phyloP scores from a whole-genome alignment of 805 yeast species.

The Metschnikowia sp. region DNA sequence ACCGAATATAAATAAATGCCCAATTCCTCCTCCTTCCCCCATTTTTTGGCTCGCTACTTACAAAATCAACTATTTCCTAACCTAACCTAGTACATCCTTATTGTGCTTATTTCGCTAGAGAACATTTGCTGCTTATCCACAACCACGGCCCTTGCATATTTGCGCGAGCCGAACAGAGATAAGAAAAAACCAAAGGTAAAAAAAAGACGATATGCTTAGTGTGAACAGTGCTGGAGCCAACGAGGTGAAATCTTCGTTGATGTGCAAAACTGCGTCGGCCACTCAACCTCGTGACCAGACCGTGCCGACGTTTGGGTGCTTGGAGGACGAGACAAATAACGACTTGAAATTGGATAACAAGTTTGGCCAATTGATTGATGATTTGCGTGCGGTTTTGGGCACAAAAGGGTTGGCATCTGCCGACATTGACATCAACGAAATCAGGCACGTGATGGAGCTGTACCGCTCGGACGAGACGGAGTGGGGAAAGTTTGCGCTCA shows the following conservation, averaged over 20 bases:
- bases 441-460: slow-evolving; percentile 43
- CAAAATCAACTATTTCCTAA: not conserved
- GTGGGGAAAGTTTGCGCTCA: slow-evolving; percentile 58
- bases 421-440: slow-evolving; percentile 51
- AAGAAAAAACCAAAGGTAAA: not conserved
- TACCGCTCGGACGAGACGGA: slow-evolving; percentile 49
- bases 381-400: slow-evolving; percentile 27
- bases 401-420: slow-evolving; percentile 36
- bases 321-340: slow-evolving; percentile 18
- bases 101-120: slow-evolving; percentile 4
- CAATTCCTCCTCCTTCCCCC: not conserved
- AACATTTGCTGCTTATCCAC: slow-evolving; percentile 5
- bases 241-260: slow-evolving; percentile 6
- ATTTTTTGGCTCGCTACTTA: not conserved
- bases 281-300: slow-evolving; percentile 3
- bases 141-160: too few species aligned
- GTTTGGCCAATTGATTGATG: slow-evolving; percentile 25
- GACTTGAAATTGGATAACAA: slow-evolving; percentile 16
- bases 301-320: slow-evolving; percentile 16
- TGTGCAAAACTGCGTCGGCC: slow-evolving; percentile 9
- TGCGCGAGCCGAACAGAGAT: not conserved
- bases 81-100: not conserved
- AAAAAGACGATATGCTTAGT: slow-evolving; percentile 1
- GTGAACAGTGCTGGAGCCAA: slow-evolving; percentile 7
- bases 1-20: slow-evolving; percentile 2